Base-by-base conservation (phyloP, 148 eudicot species). In the Chenopodium berlandieri region DNA sequence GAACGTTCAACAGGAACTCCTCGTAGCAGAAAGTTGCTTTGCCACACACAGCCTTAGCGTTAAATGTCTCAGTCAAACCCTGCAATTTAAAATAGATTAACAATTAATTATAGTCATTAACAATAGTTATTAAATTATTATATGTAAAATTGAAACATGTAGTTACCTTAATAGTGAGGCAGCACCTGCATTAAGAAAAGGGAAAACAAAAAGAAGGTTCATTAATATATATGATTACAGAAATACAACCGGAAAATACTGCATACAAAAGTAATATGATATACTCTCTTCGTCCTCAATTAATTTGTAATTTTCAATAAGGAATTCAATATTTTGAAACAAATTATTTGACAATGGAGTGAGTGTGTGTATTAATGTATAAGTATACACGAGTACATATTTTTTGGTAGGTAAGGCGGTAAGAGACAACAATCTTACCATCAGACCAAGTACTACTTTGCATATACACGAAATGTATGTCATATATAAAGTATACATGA, bases 1-100 rank as follows among this genome's bases (percentile, higher is more conserved):
- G 82, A 50, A 93, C 93, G 13, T 91, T 90, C 54, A 90, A 77
- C 85, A 95, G 94, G 94, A 93, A 92, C 70, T 89, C 78, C 75
- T 95, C 92, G 14, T 95, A 95, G 56, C 87, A 85, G 90, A 95
- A 95, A 7, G 90, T 83, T 4, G 96, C 98, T 40, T 88, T 85
- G n/a, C 94, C 97, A 60, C 91, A 71, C 14, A 71, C 87, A 68
- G 91, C 97, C 79, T 90, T 93, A 75, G 91, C 97, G 79, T 87
- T 91, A 81, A 95, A 93, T 78, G 90, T 93, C 79, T 91, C 98
- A 4, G 93, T 91, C 20, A 95, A 84, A 37, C 97, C 98, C 97
- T 95, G 88, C 86, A 86, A 32, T 75, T 9, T 69, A 31, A 31
- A 14, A 7, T 8, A 37, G 5, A 72, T 40, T 22, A 22, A 46